These are phyloP conservation scores for Ceratocystis cacaofunesta DNA, from an alignment of 2,329 filamentous ascomycete species.

Conservation along the genomic window DNA sequence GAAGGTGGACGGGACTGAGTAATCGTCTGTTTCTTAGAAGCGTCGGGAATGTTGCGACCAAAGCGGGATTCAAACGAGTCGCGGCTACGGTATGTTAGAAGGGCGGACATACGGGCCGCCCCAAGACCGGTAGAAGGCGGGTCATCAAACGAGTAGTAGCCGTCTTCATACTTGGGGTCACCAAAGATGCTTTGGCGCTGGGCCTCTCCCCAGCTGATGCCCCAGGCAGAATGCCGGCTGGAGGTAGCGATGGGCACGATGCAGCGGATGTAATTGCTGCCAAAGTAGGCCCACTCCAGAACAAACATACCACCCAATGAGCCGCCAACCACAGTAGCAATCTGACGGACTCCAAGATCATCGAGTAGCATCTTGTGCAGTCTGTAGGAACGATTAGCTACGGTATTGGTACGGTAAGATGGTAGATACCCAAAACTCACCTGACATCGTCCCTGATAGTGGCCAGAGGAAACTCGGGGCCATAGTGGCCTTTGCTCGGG, in stretches of 20 bases:
- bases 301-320: conserved; percentile 84
- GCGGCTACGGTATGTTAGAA: conserved; percentile 88
- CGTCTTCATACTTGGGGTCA: conserved; percentile 95
- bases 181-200: conserved; percentile 91
- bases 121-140: conserved; percentile 77
- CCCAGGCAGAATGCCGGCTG: conserved; percentile 73
- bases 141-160: conserved; percentile 80
- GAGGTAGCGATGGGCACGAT: conserved; percentile 78
- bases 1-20: conserved; percentile 45
- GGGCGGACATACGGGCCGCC: conserved; percentile 89
- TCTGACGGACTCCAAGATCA: conserved; percentile 61
- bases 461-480: conserved; percentile 89
- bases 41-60: conserved; percentile 80
- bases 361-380: conserved; percentile 69
- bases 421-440: conserved; percentile 34
- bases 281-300: conserved; percentile 84
- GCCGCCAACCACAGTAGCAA: conserved; percentile 67
- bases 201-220: conserved; percentile 80
- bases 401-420: neutral
- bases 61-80: conserved; percentile 96
- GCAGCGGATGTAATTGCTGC: conserved; percentile 65
- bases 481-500: conserved; percentile 59
- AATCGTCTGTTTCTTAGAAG: conserved; percentile 69
- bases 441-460: conserved; percentile 92
- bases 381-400: conserved; percentile 26